Conservation (phyloP, 768 basidiomycete species). For the Pulveroboletus sp. region DNA sequence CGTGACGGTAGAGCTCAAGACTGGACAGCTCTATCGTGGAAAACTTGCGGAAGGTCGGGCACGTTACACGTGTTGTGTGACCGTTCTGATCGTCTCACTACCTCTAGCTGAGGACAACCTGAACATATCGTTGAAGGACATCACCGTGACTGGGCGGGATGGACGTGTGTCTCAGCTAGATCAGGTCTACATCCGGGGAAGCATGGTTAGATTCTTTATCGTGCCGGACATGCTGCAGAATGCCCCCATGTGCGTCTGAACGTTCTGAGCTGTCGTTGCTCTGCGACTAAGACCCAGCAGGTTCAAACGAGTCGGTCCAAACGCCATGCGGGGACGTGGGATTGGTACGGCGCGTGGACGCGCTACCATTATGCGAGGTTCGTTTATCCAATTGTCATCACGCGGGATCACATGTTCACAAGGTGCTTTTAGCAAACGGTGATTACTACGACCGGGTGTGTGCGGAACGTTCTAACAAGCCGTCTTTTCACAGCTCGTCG, state of each 20-base stretch:
- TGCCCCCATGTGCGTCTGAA: slow-evolving; percentile 83
- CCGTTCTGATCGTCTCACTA: slow-evolving; percentile 16
- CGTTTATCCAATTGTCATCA: slow-evolving; percentile 26
- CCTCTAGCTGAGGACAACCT: slow-evolving; percentile 93
- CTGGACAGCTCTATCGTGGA: slow-evolving; percentile 94
- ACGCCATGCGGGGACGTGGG: slow-evolving; percentile 97
- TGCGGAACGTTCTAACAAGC: slow-evolving; percentile 11
- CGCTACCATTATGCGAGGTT: slow-evolving; percentile 97
- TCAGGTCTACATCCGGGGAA: slow-evolving; percentile 98
- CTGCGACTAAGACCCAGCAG: slow-evolving; percentile 38
- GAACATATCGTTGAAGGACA: slow-evolving; percentile 93
- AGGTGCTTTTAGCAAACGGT: slow-evolving; percentile 66
- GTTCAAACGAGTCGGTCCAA: slow-evolving; percentile 98
- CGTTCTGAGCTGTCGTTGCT: slow-evolving; percentile 1
- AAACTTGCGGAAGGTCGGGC: slow-evolving; percentile 86
- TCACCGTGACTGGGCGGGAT: slow-evolving; percentile 96
- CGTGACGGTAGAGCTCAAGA: slow-evolving; percentile 97
- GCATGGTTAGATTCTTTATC: slow-evolving; percentile 98
- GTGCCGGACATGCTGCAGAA: slow-evolving; percentile 99
- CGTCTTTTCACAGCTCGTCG: slow-evolving; percentile 60
- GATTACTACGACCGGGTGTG: slow-evolving; percentile 17
- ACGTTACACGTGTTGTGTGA: slow-evolving; percentile 3
- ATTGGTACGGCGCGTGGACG: slow-evolving; percentile 98
- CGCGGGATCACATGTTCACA: slow-evolving; percentile 12
- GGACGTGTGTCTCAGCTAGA: slow-evolving; percentile 98